Conservation (phyloP, 1,284 basidiomycete genomes). For the Fomitopsis palustris region DNA sequence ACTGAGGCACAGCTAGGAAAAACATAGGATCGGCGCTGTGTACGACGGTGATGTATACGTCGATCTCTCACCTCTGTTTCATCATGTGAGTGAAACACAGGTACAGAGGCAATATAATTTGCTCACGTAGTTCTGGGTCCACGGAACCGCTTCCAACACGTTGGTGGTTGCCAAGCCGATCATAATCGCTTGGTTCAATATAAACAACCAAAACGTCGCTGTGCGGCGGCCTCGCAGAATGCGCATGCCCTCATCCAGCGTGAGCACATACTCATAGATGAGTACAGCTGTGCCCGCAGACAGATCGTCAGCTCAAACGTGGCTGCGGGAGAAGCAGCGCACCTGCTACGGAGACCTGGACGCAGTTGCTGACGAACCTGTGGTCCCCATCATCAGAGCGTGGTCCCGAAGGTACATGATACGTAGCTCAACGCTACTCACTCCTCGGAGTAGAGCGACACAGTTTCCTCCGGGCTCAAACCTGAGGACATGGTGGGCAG, state of each 20-base stretch:
- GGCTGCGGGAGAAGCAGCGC: neutral
- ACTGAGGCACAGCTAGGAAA: neutral
- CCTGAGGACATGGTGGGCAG: neutral
- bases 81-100: neutral
- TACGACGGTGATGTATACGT: neutral
- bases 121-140: neutral
- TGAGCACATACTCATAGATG: neutral
- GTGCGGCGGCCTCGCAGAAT: neutral
- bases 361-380: constrained; percentile 1
- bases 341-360: neutral
- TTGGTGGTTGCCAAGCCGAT: neutral
- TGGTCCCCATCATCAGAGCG: neutral
- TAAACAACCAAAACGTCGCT: neutral
- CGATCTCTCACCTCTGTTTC: neutral
- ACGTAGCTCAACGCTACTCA: neutral
- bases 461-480: neutral
- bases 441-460: neutral
- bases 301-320: neutral
- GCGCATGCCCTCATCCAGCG: neutral
- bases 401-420: neutral
- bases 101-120: neutral
- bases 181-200: neutral
- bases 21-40: neutral
- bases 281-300: neutral
- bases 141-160: neutral